These are phyloP conservation scores for Aquilaria sinensis DNA, from an alignment of 345 rosid species.

Conservation along the genomic window DNA sequence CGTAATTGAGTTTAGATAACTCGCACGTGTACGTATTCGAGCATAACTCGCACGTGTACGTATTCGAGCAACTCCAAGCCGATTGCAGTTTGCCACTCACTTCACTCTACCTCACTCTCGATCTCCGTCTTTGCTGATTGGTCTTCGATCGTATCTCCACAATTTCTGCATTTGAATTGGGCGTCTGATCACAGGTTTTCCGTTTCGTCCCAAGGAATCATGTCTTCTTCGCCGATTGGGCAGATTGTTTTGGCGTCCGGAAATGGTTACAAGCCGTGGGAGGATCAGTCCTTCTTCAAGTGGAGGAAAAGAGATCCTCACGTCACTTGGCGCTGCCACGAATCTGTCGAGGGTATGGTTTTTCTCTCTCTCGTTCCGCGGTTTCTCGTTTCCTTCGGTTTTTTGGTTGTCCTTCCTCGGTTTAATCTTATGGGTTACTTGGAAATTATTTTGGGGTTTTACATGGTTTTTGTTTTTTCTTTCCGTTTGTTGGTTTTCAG, in stretches of 20 bases:
- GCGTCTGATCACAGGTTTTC: no score
- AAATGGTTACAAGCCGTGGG: conserved; percentile 63
- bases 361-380: background rate
- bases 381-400: background rate
- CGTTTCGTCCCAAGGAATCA: background rate
- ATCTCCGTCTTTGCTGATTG: no score
- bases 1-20: no score
- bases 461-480: background rate
- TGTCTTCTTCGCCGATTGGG: conserved; percentile 40
- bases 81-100: no score
- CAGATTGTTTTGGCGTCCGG: conserved; percentile 47
- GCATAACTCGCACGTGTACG: no score
- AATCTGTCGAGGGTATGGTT: conserved; percentile 62
- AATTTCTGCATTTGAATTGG: no score
- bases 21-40: no score
- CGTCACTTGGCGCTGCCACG: conserved; percentile 84
- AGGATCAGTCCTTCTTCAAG: conserved; percentile 74
- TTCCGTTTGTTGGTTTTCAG: background rate
- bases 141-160: no score
- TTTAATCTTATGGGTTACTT: background rate
- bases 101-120: no score
- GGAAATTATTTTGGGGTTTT: background rate
- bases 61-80: no score
- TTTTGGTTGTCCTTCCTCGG: background rate
- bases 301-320: conserved; percentile 92